These are phyloP conservation scores for Umbelopsis sp. DNA, from an alignment of 192 early-diverging fungal genomes.

Conservation along the genomic window DNA sequence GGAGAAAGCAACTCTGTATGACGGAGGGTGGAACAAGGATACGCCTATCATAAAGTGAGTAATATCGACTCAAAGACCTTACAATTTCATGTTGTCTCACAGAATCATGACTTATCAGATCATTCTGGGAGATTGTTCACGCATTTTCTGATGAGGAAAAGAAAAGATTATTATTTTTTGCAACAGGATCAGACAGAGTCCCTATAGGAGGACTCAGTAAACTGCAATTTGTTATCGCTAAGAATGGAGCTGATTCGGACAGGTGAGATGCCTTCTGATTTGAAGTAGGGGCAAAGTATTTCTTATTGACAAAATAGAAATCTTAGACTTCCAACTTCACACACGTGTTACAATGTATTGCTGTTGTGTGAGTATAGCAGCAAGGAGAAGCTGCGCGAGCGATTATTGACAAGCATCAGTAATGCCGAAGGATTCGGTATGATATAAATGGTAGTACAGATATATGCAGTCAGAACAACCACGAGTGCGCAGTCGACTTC, in stretches of 20 bases:
- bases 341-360: conserved; percentile 93
- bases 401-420: conserved; percentile 78
- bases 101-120: conserved; percentile 29
- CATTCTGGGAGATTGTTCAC: conserved; percentile 89
- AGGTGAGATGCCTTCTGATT: conserved; percentile 21
- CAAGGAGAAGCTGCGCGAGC: conserved; percentile 77
- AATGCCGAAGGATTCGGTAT: conserved; percentile 84
- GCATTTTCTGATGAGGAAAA: conserved; percentile 82
- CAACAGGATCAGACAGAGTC: conserved; percentile 89
- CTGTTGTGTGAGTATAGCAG: conserved; percentile 82
- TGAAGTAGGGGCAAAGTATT: conserved; percentile 10
- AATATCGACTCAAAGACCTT: not conserved
- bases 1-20: conserved; percentile 80
- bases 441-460: conserved; percentile 45
- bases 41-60: conserved; percentile 64
- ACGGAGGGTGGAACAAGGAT: conserved; percentile 75
- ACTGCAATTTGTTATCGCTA: conserved; percentile 83
- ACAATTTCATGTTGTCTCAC: not conserved
- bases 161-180: conserved; percentile 87
- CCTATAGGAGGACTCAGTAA: conserved; percentile 87
- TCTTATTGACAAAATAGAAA: conserved; percentile 1
- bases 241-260: conserved; percentile 84
- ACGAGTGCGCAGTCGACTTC: not conserved
- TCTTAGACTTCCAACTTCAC: conserved; percentile 82
- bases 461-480: too few relatives aligned